phyloP scores from a whole-genome alignment of 257 asterid genomes.

The Salvia rosmarinus region DNA sequence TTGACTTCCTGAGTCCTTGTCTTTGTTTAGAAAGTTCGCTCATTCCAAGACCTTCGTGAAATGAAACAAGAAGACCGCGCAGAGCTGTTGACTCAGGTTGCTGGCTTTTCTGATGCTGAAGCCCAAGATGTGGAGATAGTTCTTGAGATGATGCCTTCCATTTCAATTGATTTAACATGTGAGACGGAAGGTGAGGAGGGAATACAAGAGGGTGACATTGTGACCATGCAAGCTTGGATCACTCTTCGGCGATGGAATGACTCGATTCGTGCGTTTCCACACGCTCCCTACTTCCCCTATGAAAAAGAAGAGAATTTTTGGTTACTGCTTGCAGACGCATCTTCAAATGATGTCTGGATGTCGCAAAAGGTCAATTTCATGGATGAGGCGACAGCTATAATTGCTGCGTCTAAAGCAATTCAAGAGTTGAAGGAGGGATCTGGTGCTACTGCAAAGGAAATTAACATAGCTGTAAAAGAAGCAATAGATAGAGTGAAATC shows the following conservation, averaged over 20 bases:
- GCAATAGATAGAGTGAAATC: conserved; percentile 62
- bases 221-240: conserved; percentile 95
- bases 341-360: conserved; percentile 87
- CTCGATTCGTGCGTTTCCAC: conserved; percentile 77
- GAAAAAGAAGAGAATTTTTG: conserved; percentile 93
- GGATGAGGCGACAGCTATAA: conserved; percentile 84
- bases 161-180: conserved; percentile 76
- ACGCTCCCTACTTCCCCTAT: conserved; percentile 76
- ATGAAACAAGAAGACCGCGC: conserved; percentile 74
- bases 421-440: conserved; percentile 90
- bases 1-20: conserved; percentile 17
- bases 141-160: conserved; percentile 92
- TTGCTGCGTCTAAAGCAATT: conserved; percentile 89
- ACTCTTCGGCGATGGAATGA: conserved; percentile 75
- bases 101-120: conserved; percentile 77
- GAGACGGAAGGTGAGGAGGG: conserved; percentile 99
- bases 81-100: conserved; percentile 78
- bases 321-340: conserved; percentile 84
- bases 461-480: conserved; percentile 70
- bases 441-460: conserved; percentile 79
- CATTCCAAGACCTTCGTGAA: conserved; percentile 82
- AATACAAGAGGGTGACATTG: conserved; percentile 91
- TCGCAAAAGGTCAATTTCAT: conserved; percentile 88
- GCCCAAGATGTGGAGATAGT: conserved; percentile 87
- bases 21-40: conserved; percentile 74